These are phyloP conservation scores for Arabidopsis hybrid DNA, from an alignment of 441 rosid genomes.

Conservation along the genomic window DNA sequence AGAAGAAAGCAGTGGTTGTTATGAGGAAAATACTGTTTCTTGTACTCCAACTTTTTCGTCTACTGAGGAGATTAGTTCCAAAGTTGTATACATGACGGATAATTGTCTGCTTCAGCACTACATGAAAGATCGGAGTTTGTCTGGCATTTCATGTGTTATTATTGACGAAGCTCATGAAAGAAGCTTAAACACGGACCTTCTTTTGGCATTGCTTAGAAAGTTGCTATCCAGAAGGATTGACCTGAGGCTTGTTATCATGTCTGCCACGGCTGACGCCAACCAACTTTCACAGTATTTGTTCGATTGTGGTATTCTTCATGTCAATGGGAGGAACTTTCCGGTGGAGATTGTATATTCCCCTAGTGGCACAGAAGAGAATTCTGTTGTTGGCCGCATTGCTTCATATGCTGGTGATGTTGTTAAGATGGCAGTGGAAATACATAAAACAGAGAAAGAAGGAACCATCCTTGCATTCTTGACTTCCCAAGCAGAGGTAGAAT, in stretches of 20 bases:
- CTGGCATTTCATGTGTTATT: slow-evolving; percentile 82
- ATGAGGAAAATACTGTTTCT: slow-evolving; percentile 53
- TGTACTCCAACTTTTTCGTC: slow-evolving; percentile 73
- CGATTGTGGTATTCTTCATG: slow-evolving; percentile 62
- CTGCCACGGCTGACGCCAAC: slow-evolving; percentile 88
- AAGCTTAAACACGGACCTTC: slow-evolving; percentile 92
- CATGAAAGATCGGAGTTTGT: slow-evolving; percentile 69
- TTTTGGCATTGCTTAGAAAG: slow-evolving; percentile 77
- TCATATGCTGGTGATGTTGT: slow-evolving; percentile 71
- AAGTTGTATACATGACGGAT: slow-evolving; percentile 83
- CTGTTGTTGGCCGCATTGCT: slow-evolving; percentile 54
- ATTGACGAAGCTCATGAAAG: slow-evolving; percentile 98
- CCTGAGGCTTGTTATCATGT: slow-evolving; percentile 88
- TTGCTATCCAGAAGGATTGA: slow-evolving; percentile 64
- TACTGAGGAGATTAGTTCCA: slow-evolving; percentile 60
- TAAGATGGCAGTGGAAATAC: slow-evolving; percentile 65
- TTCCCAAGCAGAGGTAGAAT: slow-evolving; percentile 90
- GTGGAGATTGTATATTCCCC: slow-evolving; percentile 80
- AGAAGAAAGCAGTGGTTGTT: slow-evolving; percentile 79
- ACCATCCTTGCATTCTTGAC: slow-evolving; percentile 90
- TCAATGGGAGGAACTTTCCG: slow-evolving; percentile 79
- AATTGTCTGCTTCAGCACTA: slow-evolving; percentile 82
- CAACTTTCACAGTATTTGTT: slow-evolving; percentile 82
- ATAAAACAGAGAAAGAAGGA: slow-evolving; percentile 72
- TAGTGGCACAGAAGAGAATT: slow-evolving; percentile 47